phyloP scores from a whole-genome alignment of 306 rosid genomes.

The Adenanthera pavonina region DNA sequence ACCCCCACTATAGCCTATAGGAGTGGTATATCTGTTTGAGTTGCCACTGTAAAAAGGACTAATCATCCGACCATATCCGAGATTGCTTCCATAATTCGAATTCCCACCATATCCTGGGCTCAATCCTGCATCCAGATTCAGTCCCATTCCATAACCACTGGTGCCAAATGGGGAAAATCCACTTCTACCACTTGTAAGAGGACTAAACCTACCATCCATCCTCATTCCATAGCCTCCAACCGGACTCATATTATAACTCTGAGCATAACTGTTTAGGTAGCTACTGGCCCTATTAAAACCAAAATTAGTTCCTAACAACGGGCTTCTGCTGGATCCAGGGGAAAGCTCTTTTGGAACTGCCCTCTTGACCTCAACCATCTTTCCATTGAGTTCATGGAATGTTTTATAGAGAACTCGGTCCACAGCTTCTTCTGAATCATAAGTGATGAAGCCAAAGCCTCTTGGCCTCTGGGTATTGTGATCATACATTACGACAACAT shows the following conservation, averaged over 20 bases:
- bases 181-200: conserved; percentile 72
- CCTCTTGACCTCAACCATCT: conserved; percentile 97
- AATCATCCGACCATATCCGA: conserved; percentile 80
- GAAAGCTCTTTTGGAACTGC: conserved; percentile 98
- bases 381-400: conserved; percentile 94
- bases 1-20: conserved; percentile 79
- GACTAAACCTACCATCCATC: conserved; percentile 87
- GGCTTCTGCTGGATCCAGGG: conserved; percentile 80
- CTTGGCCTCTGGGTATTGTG: conserved; percentile 99
- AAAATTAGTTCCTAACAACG: conserved; percentile 77
- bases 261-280: conserved; percentile 77
- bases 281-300: conserved; percentile 75
- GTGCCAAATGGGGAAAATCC: conserved; percentile 75
- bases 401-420: conserved; percentile 88
- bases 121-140: conserved; percentile 80
- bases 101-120: conserved; percentile 75
- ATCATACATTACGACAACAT: conserved; percentile 98
- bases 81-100: conserved; percentile 71
- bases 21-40: conserved; percentile 74
- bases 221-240: conserved; percentile 85
- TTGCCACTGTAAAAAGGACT: conserved; percentile 76
- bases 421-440: conserved; percentile 91
- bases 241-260: conserved; percentile 81
- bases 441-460: conserved; percentile 97
- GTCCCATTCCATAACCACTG: conserved; percentile 75